phyloP scores from a whole-genome alignment of 768 basidiomycete species.

The Suillus clintonianus region DNA sequence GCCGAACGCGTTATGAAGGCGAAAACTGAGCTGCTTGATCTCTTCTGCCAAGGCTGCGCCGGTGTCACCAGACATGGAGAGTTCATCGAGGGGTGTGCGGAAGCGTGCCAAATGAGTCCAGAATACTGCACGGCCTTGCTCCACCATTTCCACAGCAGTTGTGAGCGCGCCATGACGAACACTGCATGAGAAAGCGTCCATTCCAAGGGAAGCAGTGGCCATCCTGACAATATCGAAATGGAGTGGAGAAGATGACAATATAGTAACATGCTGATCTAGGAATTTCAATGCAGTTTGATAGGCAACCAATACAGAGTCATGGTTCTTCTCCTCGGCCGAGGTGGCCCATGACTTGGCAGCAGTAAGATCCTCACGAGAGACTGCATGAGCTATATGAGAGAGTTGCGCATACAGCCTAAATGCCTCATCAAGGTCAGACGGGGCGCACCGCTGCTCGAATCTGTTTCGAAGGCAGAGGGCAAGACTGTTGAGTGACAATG shows the following conservation, averaged over 20 bases:
- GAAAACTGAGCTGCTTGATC: conserved; percentile 21
- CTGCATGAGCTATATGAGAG: neutral
- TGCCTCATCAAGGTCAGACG: conserved; percentile 13
- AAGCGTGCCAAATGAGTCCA: conserved; percentile 34
- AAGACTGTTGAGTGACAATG: conserved; percentile 9
- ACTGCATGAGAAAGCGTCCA: conserved; percentile 27
- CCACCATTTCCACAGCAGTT: conserved; percentile 31
- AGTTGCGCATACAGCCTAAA: neutral
- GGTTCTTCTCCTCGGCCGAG: conserved; percentile 18
- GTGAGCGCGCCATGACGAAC: conserved; percentile 20
- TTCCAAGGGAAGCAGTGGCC: conserved; percentile 17
- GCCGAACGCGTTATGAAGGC: conserved; percentile 11
- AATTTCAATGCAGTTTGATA: conserved; percentile 28
- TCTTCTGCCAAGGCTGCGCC: conserved; percentile 19
- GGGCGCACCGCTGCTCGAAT: conserved; percentile 9
- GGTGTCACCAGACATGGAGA: conserved; percentile 19
- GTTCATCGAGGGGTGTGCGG: conserved; percentile 25
- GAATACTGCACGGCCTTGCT: conserved; percentile 32
- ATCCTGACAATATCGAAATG: conserved; percentile 13
- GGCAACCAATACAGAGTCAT: conserved; percentile 28
- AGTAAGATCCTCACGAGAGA: too few relatives aligned
- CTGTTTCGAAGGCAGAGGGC: conserved; percentile 8
- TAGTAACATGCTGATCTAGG: conserved; percentile 19
- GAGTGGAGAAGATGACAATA: conserved; percentile 14
- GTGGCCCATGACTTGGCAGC: too few relatives aligned